Evolutionary conservation across 208 protist species (phyloP), one percentile per base, ranked within the genome.

Genomic region (Trypanosoma mega): DNA sequence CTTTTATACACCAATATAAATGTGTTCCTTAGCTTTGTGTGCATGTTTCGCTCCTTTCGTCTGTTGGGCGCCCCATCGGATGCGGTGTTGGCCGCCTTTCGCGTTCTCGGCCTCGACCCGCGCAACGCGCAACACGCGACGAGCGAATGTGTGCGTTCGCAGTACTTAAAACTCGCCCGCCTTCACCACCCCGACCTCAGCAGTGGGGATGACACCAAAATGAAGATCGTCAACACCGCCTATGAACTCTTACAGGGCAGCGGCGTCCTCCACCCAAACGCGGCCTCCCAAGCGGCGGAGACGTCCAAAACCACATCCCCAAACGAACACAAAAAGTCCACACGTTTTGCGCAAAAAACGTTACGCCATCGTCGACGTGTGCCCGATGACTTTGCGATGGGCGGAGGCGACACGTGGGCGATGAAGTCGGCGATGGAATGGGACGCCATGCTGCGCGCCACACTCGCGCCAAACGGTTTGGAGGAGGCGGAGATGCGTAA

Each of bases 151-250:
- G 85, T 97, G 20, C 83, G 89, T 1, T 52, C 69, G 53, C 80
- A 87, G 63, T 97, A 97, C 70, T 73, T 79, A n/a, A 71, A 88
- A 29, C 83, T 97, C 24, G 91, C 91, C 2, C 61, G 81, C 20
- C 74, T 90, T 26, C 87, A 95, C 71, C 91, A 97, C 69, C 91
- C 91, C 8, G 91, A 97, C 54, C 36, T 94, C 3, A 82, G 82
- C 78, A 86, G 80, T 54, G 91, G 91, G 23, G 87, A 92, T 54
- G 83, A 91, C 60, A 64, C 83, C 33, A 78, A 77, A 23, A 97
- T 97, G 91, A 86, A 88, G 39, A 69, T 87, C 26, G 74, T 97
- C 60, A 97, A 97, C 75, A 87, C 85, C 23, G 88, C 91, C 18
- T 97, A 95, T 46, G 87, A 94, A 50, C 59, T 91, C 18, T 75